Evolutionary conservation across 192 early-diverging fungal species (phyloP).

Genomic region (Podila minutissima): DNA sequence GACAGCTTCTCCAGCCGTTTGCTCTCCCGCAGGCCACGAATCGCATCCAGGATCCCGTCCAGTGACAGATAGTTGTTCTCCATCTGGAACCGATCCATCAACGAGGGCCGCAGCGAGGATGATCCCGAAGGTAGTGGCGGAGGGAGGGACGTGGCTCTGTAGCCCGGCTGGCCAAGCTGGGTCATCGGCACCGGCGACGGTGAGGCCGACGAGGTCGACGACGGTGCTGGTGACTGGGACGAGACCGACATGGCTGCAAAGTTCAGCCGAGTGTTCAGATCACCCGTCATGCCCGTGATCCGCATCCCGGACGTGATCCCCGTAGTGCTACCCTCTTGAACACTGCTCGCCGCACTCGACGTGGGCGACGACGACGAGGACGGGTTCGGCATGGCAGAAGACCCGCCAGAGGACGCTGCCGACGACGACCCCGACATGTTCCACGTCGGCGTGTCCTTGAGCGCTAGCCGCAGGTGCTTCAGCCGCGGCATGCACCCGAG

Average conservation of each 20-base stretch:
- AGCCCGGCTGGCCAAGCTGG: not conserved
- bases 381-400: not conserved
- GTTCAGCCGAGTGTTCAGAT: not conserved
- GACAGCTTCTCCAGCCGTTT: constrained; percentile 42
- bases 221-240: not conserved
- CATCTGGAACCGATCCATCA: constrained; percentile 40
- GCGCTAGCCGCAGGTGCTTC: constrained; percentile 35
- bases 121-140: not conserved
- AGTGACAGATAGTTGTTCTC: constrained; percentile 45
- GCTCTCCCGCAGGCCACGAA: constrained; percentile 24
- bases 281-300: not conserved
- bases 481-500: constrained; percentile 44
- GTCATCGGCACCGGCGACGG: not conserved
- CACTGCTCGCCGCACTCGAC: not conserved
- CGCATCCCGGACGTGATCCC: not conserved
- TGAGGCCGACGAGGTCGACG: not conserved
- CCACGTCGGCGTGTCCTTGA: constrained; percentile 25
- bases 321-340: not conserved
- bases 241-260: not conserved
- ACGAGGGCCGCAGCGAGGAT: not conserved
- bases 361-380: constrained; percentile 12
- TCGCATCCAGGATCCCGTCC: constrained; percentile 46
- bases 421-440: constrained; percentile 7
- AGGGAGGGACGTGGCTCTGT: not conserved
- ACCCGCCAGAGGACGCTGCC: not conserved